Percentiles rank a stretch among this genome's conserved stretches.
phyloP scores from a whole-genome alignment of 257 asterid species.

The Anisodus tanguticus region DNA sequence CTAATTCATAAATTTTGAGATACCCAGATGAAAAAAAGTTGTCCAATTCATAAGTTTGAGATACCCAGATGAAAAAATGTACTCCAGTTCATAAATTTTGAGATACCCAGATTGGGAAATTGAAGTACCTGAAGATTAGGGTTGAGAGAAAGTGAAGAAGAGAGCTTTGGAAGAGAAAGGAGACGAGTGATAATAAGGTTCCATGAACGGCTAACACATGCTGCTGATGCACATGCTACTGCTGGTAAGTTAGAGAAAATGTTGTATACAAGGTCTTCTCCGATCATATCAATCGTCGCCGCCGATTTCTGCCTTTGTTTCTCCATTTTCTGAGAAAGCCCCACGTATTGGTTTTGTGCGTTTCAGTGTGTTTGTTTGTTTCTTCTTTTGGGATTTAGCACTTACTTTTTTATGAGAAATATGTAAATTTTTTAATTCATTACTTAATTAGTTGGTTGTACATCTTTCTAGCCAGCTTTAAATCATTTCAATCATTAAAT shows the following conservation, averaged over 20 bases:
- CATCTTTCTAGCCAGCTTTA: no score
- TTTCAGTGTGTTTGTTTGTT: no score
- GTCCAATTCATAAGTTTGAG: neutral
- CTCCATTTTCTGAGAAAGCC: neutral
- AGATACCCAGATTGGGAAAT: no score
- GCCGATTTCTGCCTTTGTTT: neutral
- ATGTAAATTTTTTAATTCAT: no score
- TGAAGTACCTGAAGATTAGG: conserved; percentile 49
- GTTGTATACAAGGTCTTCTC: conserved; percentile 66
- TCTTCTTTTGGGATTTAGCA: no score
- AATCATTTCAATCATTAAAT: no score
- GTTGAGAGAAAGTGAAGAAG: conserved; percentile 70
- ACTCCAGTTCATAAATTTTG: neutral
- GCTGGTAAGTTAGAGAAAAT: conserved; percentile 75
- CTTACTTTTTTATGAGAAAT: no score
- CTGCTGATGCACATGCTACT: conserved; percentile 65
- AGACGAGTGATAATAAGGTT: conserved; percentile 57
- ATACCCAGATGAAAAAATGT: no score
- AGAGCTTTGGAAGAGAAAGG: conserved; percentile 69
- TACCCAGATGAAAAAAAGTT: no score
- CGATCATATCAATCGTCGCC: conserved; percentile 54
- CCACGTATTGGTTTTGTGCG: neutral
- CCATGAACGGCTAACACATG: conserved; percentile 90
- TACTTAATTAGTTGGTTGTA: no score
- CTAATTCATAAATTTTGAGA: neutral